These are phyloP conservation scores for Athelia psychrophila DNA, from an alignment of 1,284 basidiomycete genomes.

Conservation along the genomic window DNA sequence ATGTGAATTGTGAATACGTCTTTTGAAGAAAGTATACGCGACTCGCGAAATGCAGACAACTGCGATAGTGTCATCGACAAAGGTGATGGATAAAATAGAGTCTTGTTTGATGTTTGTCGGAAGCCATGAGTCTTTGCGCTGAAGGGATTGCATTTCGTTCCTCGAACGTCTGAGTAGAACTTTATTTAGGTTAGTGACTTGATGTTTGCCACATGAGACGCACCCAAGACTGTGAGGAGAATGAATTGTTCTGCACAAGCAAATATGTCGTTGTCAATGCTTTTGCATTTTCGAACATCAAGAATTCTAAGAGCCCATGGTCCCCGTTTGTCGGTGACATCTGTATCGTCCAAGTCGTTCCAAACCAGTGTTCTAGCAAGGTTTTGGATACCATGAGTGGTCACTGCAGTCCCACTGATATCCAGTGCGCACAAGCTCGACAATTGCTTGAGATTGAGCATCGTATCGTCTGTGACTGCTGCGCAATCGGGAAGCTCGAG, in stretches of 20 bases:
- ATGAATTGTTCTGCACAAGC: constrained; percentile 41
- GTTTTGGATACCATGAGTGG: constrained; percentile 45
- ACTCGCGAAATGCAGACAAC: not conserved
- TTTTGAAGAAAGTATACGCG: constrained; percentile 25
- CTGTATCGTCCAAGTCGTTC: constrained; percentile 14
- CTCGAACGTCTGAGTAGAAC: constrained; percentile 44
- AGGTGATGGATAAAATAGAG: constrained; percentile 20
- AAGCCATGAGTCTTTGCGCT: constrained; percentile 1
- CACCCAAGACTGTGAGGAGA: constrained; percentile 56
- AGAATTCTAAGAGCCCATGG: constrained; percentile 60
- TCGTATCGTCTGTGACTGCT: constrained; percentile 52
- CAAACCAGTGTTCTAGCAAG: constrained; percentile 36
- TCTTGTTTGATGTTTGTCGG: constrained; percentile 16
- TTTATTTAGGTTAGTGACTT: constrained; percentile 5
- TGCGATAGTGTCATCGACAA: constrained; percentile 1
- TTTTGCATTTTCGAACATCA: constrained; percentile 43
- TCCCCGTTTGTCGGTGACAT: constrained; percentile 29
- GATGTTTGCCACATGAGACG: constrained; percentile 12
- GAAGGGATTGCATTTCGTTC: constrained; percentile 38
- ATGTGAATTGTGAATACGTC: constrained; percentile 10
- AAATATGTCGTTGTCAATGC: constrained; percentile 40
- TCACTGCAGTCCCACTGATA: constrained; percentile 48
- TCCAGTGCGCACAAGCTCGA: constrained; percentile 60
- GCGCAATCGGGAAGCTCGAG: constrained; percentile 51
- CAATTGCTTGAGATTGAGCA: constrained; percentile 46